phyloP scores from a whole-genome alignment of 768 basidiomycete species.

The Cyclocybe aegerita region DNA sequence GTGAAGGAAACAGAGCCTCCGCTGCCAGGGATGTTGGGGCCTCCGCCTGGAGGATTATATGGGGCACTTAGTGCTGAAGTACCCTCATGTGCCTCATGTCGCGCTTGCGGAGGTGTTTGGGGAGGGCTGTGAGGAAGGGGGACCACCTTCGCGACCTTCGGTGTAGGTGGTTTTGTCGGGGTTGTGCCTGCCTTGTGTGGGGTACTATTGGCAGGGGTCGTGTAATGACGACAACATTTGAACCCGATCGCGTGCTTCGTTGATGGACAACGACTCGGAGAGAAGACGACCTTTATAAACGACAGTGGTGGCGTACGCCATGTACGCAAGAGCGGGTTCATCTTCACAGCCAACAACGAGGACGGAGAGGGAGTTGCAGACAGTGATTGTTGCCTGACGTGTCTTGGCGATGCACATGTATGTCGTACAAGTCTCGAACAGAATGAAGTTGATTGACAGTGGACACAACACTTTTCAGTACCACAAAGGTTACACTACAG shows the following conservation, averaged over 20 bases:
- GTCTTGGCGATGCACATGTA: too few relatives aligned
- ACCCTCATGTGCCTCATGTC: constrained; percentile 44
- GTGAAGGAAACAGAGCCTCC: constrained; percentile 37
- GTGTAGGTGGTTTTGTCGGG: constrained; percentile 7
- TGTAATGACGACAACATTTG: constrained; percentile 16
- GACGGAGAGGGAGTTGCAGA: too few relatives aligned
- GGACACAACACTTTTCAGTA: too few relatives aligned
- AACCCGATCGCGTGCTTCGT: not conserved
- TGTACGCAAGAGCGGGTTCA: too few relatives aligned
- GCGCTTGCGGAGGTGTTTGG: constrained; percentile 20
- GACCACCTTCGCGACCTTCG: constrained; percentile 6
- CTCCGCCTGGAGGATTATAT: constrained; percentile 44
- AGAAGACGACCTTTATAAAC: not conserved
- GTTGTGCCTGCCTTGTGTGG: not conserved
- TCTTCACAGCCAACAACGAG: too few relatives aligned
- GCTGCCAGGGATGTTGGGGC: constrained; percentile 26
- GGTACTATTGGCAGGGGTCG: constrained; percentile 8
- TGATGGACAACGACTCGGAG: not conserved
- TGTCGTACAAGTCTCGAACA: too few relatives aligned
- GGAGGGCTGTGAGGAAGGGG: not conserved
- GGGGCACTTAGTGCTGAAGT: constrained; percentile 35
- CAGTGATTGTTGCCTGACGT: too few relatives aligned
- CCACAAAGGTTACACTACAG: too few relatives aligned
- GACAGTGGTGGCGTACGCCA: not conserved
- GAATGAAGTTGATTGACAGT: too few relatives aligned